Evolutionary conservation across 1,284 basidiomycete species (phyloP), one percentile per base, ranked within the genome.

Genomic region (Tilletia horrida): DNA sequence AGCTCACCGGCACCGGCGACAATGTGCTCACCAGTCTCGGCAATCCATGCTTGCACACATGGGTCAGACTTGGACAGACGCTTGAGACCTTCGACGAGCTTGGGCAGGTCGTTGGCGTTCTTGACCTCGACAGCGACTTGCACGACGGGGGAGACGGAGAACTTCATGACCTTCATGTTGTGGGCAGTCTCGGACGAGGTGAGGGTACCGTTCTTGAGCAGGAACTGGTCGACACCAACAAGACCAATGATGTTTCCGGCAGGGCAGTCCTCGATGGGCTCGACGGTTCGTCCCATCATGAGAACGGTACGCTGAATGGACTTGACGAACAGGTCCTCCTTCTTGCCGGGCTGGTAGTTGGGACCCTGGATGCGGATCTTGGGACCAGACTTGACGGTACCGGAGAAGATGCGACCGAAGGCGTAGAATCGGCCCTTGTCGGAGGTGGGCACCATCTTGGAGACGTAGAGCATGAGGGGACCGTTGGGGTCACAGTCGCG

Each of bases 341-440:
- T 98, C 89, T 95, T 96, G 81, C 96, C 96, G 67, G 96, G 95
- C 71, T 93, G 78, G 85, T 96, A 99, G 88, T 98, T 98, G 78
- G 95, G 96, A 64, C 96, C 96, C 85, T 98, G 96, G 82, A 99
- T 98, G 83, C 96, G 93, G 85, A 97, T 90, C 87, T 98, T 98
- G 82, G 95, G 96, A 71, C 96, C 96, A 71, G 96, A 90, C 78
- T 88, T 89, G 82, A 97, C 93, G 76, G 93, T 97, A 84, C 96
- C 96, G 73, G 96, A 93, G 88, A 99, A 98, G 86, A 99, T 90
- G 89, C 96, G 96, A 85, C 96, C 96, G 85, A 99, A 98, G 76
- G 96, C 96, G 85, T 98, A 98, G 91, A 98, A 99, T 75, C 96
- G 94, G 82, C 96, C 96, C 86, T 98, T 98, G 86, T 99, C 96